Evolutionary conservation across 352 stramenopile genomes (phyloP), one percentile per base, ranked within the genome.

Genomic region (Phytophthora agathidicida): DNA sequence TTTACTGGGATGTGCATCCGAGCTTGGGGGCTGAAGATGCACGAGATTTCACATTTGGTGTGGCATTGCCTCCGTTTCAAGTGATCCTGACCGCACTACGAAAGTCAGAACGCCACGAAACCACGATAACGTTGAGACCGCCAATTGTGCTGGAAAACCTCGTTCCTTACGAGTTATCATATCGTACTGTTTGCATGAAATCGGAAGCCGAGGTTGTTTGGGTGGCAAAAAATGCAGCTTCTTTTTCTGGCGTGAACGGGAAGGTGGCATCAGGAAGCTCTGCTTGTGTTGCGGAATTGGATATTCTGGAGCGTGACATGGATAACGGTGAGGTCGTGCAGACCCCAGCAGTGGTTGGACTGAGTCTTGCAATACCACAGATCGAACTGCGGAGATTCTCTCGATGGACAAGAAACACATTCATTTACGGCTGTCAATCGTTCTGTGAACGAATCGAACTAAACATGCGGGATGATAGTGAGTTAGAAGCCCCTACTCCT

Each of bases 141-240:
- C 83, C 83, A 13, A 87, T 94, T 35, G 62, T 81, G 24, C 33
- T 94, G 13, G 85, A 94, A 52, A 94, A 94, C 37, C 62, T 94
- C 4, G 53, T 92, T 7, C 85, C 85, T 6, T 94, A 88, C 56
- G 75, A 82, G 36, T 48, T 93, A 7, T 76, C 73, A 5, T 91
- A 88, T 35, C 79, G 83, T n/a, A 89, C 81, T 1, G 77, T 89
- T 14, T 91, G 82, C 57, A 81, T 87, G 68, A 91, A 92, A 83
- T 76, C 80, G 5, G 77, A 89, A 43, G 60, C 76, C 7, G 80
- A 90, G 32, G 60, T 88, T 23, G 59, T 65, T 0, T 91, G 79
- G 73, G 76, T 92, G 20, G 66, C 80, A 23, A 80, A 82, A 14
- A 91, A 87, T 49, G 65, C 76, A 7, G 76, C 80, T 9, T 87